Conservation (phyloP, 177 flowering plant species). For the Telopea speciosissima region DNA sequence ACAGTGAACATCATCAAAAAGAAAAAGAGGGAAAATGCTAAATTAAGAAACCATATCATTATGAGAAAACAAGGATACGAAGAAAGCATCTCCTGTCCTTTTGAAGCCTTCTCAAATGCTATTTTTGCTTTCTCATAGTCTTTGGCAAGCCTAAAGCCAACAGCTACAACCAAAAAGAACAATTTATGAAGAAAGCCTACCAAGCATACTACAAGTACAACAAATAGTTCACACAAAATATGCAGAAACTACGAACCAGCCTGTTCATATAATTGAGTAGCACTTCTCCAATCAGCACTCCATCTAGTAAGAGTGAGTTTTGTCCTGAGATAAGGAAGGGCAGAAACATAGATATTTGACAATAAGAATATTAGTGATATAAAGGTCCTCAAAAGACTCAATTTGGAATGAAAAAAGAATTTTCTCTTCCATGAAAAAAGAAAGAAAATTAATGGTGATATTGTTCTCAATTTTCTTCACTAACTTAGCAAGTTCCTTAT, state of each 20-base stretch:
- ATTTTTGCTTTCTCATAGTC: constrained; percentile 71
- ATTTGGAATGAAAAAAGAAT: no score
- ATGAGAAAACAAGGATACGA: constrained; percentile 59
- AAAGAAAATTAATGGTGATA: no score
- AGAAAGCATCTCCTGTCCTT: constrained; percentile 95
- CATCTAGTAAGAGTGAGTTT: constrained; percentile 84
- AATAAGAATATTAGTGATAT: no score
- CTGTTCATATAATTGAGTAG: constrained; percentile 73
- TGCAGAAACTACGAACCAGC: constrained; percentile 49
- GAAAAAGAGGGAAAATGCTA: background rate
- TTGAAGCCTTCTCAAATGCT: constrained; percentile 90
- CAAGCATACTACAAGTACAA: background rate
- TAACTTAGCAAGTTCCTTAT: no score
- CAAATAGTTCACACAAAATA: background rate
- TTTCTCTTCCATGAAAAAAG: no score
- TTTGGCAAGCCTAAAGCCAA: constrained; percentile 56
- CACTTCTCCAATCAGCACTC: constrained; percentile 94
- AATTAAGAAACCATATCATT: background rate
- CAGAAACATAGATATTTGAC: background rate
- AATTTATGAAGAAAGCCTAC: background rate
- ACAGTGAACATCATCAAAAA: background rate
- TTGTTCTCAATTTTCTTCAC: no score
- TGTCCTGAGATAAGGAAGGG: constrained; percentile 40
- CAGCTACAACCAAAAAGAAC: constrained; percentile 38
- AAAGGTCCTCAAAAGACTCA: no score